phyloP scores from a whole-genome alignment of 2,329 filamentous ascomycete species.

The Ceratocystis alfenasii region DNA sequence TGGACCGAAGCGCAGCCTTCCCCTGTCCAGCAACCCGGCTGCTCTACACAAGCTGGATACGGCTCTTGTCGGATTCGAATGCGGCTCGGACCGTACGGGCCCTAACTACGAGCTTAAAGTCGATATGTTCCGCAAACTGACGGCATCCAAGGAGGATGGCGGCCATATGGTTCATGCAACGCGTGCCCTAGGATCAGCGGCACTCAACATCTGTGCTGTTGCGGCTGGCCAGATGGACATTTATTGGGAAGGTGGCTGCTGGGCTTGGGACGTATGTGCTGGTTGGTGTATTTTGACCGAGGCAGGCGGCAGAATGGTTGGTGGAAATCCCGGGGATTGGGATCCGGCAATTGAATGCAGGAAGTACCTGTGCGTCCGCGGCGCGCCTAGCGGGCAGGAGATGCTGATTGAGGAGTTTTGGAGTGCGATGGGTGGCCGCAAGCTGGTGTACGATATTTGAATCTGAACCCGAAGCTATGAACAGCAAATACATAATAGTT shows the following conservation, averaged over 20 bases:
- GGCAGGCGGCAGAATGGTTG: slow-evolving; percentile 60
- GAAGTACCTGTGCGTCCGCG: slow-evolving; percentile 51
- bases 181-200: slow-evolving; percentile 59
- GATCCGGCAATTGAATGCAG: slow-evolving; percentile 46
- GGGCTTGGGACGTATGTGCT: slow-evolving; percentile 76
- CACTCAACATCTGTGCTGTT: slow-evolving; percentile 61
- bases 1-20: slow-evolving; percentile 31
- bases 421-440: slow-evolving; percentile 44
- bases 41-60: slow-evolving; percentile 49
- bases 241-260: slow-evolving; percentile 77
- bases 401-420: slow-evolving; percentile 55
- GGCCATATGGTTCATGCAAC: slow-evolving; percentile 68
- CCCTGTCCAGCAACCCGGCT: slow-evolving; percentile 37
- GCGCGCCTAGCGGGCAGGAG: slow-evolving; percentile 46
- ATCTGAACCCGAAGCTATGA: slow-evolving; percentile 2
- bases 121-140: slow-evolving; percentile 51
- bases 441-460: slow-evolving; percentile 35
- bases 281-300: slow-evolving; percentile 66
- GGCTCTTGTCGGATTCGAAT: slow-evolving; percentile 59
- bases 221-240: slow-evolving; percentile 59
- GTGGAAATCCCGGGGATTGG: slow-evolving; percentile 65
- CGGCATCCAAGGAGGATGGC: slow-evolving; percentile 46
- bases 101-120: slow-evolving; percentile 59
- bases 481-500: neutral
- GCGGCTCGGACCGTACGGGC: slow-evolving; percentile 57